A percentile compares a stretch with the other conserved stretches of the same genome.
These are phyloP conservation scores for Ophiocordyceps camponoti-saundersi DNA, from an alignment of 2,329 filamentous ascomycete species.

Conservation along the genomic window DNA sequence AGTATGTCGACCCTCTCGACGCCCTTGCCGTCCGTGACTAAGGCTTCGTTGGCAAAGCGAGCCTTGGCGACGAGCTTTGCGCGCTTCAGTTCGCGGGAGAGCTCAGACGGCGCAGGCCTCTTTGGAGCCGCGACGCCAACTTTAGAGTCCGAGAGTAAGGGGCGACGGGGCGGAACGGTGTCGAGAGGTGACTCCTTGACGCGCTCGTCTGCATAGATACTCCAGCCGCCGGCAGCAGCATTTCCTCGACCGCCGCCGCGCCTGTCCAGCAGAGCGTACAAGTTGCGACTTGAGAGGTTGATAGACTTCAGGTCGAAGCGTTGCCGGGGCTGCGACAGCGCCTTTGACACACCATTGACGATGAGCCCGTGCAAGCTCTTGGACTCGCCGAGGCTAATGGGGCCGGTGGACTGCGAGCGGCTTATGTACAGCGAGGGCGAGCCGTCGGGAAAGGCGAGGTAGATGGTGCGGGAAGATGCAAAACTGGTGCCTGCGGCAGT, in stretches of 20 bases:
- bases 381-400: conserved; percentile 29
- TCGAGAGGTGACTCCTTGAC: conserved; percentile 38
- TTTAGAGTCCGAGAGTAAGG: conserved; percentile 20
- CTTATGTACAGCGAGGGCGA: conserved; percentile 59
- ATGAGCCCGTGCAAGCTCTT: conserved; percentile 54
- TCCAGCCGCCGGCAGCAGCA: conserved; percentile 61
- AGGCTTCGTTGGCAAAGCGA: conserved; percentile 50
- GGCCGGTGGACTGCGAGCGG: conserved; percentile 26
- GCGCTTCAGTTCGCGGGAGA: conserved; percentile 32
- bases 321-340: conserved; percentile 56
- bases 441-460: conserved; percentile 67
- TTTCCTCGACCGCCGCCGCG: conserved; percentile 55
- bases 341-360: conserved; percentile 65
- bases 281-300: conserved; percentile 51
- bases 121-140: conserved; percentile 8
- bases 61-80: conserved; percentile 44
- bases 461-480: conserved; percentile 56
- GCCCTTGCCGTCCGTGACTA: conserved; percentile 38
- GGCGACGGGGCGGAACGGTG: conserved; percentile 25
- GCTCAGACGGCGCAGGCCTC: conserved; percentile 8
- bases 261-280: conserved; percentile 51
- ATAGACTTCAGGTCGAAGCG: conserved; percentile 55
- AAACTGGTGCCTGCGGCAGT: conserved; percentile 24
- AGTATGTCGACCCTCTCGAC: conserved; percentile 44
- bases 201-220: conserved; percentile 54